Percentiles rank a stretch among this genome's conserved stretches.
Conservation (phyloP, 306 rosid genomes). For the Mimosa bimucronata region DNA sequence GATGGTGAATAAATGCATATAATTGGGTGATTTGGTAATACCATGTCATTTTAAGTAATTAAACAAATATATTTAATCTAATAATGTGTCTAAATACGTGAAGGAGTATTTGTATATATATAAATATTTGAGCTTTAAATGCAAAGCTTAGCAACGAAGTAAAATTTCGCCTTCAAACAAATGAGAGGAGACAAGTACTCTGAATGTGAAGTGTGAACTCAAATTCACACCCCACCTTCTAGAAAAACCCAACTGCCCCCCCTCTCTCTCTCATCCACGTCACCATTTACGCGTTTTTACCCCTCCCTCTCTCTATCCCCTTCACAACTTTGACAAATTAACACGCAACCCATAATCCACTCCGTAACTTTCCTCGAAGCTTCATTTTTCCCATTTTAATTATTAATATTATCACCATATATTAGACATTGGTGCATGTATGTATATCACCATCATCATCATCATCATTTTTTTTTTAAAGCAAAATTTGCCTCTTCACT, state of each 20-base stretch:
- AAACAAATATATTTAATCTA: no score
- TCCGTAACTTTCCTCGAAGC: background rate
- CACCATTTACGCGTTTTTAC: conserved; percentile 15
- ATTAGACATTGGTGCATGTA: no score
- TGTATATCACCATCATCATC: no score
- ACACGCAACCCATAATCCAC: conserved; percentile 6
- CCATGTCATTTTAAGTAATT: no score
- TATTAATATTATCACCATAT: no score
- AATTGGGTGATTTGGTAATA: no score
- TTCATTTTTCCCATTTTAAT: background rate
- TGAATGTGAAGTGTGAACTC: conserved; percentile 39
- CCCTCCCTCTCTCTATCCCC: background rate
- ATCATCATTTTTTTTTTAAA: background rate
- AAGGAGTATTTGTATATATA: no score
- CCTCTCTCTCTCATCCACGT: conserved; percentile 8
- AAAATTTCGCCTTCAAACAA: background rate
- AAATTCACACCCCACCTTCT: conserved; percentile 1
- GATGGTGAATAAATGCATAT: no score
- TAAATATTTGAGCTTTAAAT: background rate
- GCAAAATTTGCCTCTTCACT: background rate
- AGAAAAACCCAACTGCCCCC: conserved; percentile 21
- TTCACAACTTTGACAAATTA: background rate
- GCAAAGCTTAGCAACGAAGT: conserved; percentile 42
- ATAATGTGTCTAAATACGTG: no score
- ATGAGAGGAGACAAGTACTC: background rate